phyloP scores from a whole-genome alignment of 306 rosid genomes.

The peach (Prunus persica) region Prunus_persica_NCBIv2 NC_034013.1:12160001-12160500 shows the following conservation, averaged over 20 bases:
- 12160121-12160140: slow-evolving; percentile 13
- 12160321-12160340: slow-evolving; percentile 7
- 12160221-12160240: slow-evolving; percentile 4
- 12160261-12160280: slow-evolving; percentile 12
- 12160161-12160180: slow-evolving; percentile 97
- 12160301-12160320: slow-evolving; percentile 23
- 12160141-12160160: slow-evolving; percentile 97
- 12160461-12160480: slow-evolving; percentile 96
- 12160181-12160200: slow-evolving; percentile 97
- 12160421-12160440: slow-evolving; percentile 96
- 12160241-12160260: slow-evolving; percentile 7
- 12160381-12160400: slow-evolving; percentile 96
- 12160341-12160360: slow-evolving; percentile 5
- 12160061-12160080: slow-evolving; percentile 4
- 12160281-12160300: neutral
- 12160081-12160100: neutral
- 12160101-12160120: slow-evolving; percentile 6
- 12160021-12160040: neutral
- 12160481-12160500: slow-evolving; percentile 99
- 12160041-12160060: neutral
- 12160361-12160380: slow-evolving; percentile 29
- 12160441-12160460: slow-evolving; percentile 97
- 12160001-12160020: neutral
- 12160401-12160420: slow-evolving; percentile 71
- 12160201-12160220: slow-evolving; percentile 19